A percentile compares a stretch with the other conserved stretches of the same genome.
phyloP scores from a whole-genome alignment of 257 asterid genomes.

The Echium plantagineum region DNA sequence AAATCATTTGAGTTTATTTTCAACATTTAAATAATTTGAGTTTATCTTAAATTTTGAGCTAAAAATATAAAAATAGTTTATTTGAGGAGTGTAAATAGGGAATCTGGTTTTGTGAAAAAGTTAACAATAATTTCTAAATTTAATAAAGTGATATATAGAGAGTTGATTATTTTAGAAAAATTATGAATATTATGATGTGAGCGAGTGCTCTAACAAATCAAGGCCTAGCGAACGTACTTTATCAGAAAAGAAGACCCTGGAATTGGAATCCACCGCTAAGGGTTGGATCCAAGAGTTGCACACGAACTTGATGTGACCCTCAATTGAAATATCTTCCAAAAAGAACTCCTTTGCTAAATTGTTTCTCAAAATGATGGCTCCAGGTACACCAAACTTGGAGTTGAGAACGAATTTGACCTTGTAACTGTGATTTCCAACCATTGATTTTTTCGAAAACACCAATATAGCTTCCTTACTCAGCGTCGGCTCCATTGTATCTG shows the following conservation, averaged over 20 bases:
- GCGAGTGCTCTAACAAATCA: no score
- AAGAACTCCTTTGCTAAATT: constrained; percentile 8
- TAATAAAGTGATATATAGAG: no score
- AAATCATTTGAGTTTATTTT: no score
- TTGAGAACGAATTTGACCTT: constrained; percentile 2
- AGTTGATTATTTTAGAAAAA: no score
- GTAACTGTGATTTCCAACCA: constrained; percentile 1
- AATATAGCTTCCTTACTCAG: neutral
- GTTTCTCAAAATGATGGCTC: constrained; percentile 10
- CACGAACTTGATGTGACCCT: constrained; percentile 6
- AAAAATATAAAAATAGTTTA: no score
- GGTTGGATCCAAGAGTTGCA: constrained; percentile 13
- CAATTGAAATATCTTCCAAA: constrained; percentile 5
- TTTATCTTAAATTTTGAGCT: no score
- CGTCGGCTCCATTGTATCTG: constrained; percentile 3
- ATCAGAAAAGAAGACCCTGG: constrained; percentile 11
- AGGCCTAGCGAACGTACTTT: constrained; percentile 6
- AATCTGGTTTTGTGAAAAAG: no score
- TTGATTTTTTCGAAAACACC: neutral
- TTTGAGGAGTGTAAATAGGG: no score
- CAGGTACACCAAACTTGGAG: constrained; percentile 8
- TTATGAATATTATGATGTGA: no score
- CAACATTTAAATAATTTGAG: no score
- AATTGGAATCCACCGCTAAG: neutral
- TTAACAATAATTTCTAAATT: no score